A percentile compares a stretch with the other conserved stretches of the same genome.
These are phyloP conservation scores for Tetragonia tetragonoides DNA, from an alignment of 148 eudicot genomes.

Conservation along the genomic window DNA sequence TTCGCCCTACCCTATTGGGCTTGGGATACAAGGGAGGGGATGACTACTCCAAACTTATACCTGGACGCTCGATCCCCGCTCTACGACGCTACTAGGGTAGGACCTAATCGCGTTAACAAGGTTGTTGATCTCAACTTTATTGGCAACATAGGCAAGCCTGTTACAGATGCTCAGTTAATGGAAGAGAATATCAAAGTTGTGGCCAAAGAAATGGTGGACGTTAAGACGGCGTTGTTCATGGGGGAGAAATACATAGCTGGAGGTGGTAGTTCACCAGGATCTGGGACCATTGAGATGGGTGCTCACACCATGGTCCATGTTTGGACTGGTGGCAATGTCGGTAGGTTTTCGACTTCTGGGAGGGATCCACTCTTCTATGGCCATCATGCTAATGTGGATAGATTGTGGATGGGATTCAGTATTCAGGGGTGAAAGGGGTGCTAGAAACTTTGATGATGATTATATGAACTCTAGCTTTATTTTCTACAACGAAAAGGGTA, in stretches of 20 bases:
- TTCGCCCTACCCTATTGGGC: neutral
- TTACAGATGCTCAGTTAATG: neutral
- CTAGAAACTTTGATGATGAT: neutral
- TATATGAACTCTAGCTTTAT: neutral
- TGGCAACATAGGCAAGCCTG: neutral
- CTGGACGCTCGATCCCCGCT: neutral
- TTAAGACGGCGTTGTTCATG: neutral
- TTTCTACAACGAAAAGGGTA: neutral
- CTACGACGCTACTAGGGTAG: neutral
- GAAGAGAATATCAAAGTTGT: too few relatives aligned
- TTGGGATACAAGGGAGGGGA: neutral
- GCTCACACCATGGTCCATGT: neutral
- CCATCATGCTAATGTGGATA: neutral
- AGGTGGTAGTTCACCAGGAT: neutral
- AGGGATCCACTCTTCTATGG: neutral
- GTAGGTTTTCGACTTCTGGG: neutral
- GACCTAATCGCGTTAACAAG: neutral
- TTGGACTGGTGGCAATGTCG: neutral
- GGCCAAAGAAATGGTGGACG: neutral
- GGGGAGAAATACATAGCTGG: neutral
- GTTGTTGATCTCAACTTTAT: neutral
- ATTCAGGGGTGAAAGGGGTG: neutral
- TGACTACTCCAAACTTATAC: neutral
- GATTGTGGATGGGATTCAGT: neutral
- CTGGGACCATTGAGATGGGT: neutral